Conservation (phyloP, 2,329 filamentous ascomycete genomes). For the Fusarium albidum region DNA sequence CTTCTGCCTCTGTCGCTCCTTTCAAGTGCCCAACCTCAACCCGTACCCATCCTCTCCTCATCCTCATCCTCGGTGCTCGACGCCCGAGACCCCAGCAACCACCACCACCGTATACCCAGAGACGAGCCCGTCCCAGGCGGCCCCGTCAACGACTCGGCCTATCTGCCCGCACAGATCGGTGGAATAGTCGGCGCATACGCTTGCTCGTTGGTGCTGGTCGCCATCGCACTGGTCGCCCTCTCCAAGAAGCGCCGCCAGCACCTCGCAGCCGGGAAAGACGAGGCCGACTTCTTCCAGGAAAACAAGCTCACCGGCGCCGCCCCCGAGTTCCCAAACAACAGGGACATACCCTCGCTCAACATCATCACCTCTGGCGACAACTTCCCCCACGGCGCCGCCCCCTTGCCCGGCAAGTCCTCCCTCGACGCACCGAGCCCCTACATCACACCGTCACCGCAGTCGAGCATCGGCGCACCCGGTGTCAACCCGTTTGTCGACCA, state of each 20-base stretch:
- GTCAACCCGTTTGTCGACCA: slow-evolving; percentile 79
- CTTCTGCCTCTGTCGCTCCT: slow-evolving; percentile 42
- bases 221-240: slow-evolving; percentile 69
- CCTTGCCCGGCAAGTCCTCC: slow-evolving; percentile 51
- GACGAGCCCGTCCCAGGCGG: slow-evolving; percentile 67
- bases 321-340: slow-evolving; percentile 33
- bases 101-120: slow-evolving; percentile 61
- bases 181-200: slow-evolving; percentile 87
- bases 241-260: slow-evolving; percentile 63
- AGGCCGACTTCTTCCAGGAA: slow-evolving; percentile 52
- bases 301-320: slow-evolving; percentile 32
- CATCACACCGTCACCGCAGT: slow-evolving; percentile 56
- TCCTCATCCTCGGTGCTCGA: slow-evolving; percentile 32
- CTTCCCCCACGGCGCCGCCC: slow-evolving; percentile 51
- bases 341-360: slow-evolving; percentile 20
- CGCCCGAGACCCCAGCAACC: too few relatives aligned
- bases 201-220: slow-evolving; percentile 76
- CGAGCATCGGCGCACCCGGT: slow-evolving; percentile 59
- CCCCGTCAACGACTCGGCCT: slow-evolving; percentile 66
- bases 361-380: slow-evolving; percentile 20
- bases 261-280: slow-evolving; percentile 61
- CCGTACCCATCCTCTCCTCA: too few relatives aligned
- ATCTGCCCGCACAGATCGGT: slow-evolving; percentile 83
- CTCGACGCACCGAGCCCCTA: slow-evolving; percentile 49
- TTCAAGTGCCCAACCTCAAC: slow-evolving; percentile 42